These are phyloP conservation scores for Cryptococcus sp. DNA, from an alignment of 1,284 basidiomycete species.

Conservation along the genomic window DNA sequence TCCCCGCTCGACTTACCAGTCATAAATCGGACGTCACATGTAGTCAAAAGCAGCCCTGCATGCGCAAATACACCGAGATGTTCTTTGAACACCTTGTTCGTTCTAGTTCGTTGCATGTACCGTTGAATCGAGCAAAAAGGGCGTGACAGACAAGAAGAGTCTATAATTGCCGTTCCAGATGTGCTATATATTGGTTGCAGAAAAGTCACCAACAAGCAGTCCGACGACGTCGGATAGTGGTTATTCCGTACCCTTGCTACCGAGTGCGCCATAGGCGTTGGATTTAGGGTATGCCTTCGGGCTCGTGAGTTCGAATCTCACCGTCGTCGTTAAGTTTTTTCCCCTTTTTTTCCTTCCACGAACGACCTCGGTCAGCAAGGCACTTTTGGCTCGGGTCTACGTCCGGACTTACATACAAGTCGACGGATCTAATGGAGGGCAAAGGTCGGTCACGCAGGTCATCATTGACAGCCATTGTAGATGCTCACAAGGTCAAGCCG, in stretches of 20 bases:
- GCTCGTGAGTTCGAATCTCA: constrained; percentile 1
- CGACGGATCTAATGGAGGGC: too few species aligned
- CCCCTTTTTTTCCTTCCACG: not conserved
- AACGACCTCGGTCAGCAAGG: too few species aligned
- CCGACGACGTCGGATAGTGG: not conserved
- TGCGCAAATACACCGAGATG: too few species aligned
- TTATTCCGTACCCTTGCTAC: constrained; percentile 2
- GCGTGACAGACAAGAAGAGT: not conserved
- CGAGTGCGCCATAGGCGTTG: not conserved
- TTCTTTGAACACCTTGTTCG: too few species aligned
- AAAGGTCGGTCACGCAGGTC: too few species aligned
- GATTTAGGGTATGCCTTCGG: not conserved
- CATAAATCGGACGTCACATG: too few species aligned
- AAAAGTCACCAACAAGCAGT: not conserved
- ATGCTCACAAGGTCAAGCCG: too few species aligned
- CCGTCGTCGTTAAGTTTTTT: not conserved
- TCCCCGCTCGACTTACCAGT: too few species aligned
- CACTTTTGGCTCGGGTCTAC: not conserved
- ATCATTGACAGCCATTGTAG: too few species aligned
- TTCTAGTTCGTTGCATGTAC: too few species aligned
- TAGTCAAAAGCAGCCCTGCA: too few species aligned
- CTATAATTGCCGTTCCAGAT: too few species aligned
- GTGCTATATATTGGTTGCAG: not conserved
- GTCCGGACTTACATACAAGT: not conserved
- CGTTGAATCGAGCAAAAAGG: not conserved